Base-by-base conservation (phyloP, 2,329 filamentous ascomycete species). In the Talaromyces sp. region DNA sequence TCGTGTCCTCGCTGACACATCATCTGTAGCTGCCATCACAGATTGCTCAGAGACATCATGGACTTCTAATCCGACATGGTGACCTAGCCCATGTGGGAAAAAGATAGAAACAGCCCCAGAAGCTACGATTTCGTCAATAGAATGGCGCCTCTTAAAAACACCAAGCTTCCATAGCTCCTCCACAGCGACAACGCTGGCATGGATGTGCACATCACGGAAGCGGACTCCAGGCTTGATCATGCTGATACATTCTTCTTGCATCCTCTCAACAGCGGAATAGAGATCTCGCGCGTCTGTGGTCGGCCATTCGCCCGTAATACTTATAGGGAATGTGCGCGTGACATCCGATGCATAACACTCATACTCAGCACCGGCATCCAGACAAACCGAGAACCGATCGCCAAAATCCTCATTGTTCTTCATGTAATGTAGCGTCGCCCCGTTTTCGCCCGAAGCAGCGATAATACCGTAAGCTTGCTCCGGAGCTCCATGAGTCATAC, bases 391-490 rank as follows among this genome's bases (percentile, higher is more conserved):
- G 63, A 91, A 86, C 79, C 94, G 93, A 50, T 87, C 87, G 0
- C 80, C 79, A 41, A 94, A 80, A 0, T 88, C 83, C 72, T 89
- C 84, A 69, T 93, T 83, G 75, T 96, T 96, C 73, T 89, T 86
- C 27, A 92, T 87, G 72, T 97, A 97, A 79, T 97, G 94, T 39
- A 97, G 84, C 1, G 92, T 95, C 5, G 93, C 91, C 0, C 90
- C 93, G 17, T 91, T 89, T 5, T 87, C 85, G 11, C 94, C 94
- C 39, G 87, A 86, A 0, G 92, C 94, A 19, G 95, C 88, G 72
- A 98, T 97, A 67, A 90, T 89, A 69, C 90, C 87, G 78, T 98
- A 98, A 0, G 94, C 89, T 82, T 96, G 92, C 71, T 95, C 88
- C 74, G 88, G 89, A 61, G 90, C 90, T 27, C 90, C 91, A 67